A percentile compares a stretch with the other conserved stretches of the same genome.
phyloP scores from a whole-genome alignment of 805 yeast species.

The Ogataea pilisensis region DNA sequence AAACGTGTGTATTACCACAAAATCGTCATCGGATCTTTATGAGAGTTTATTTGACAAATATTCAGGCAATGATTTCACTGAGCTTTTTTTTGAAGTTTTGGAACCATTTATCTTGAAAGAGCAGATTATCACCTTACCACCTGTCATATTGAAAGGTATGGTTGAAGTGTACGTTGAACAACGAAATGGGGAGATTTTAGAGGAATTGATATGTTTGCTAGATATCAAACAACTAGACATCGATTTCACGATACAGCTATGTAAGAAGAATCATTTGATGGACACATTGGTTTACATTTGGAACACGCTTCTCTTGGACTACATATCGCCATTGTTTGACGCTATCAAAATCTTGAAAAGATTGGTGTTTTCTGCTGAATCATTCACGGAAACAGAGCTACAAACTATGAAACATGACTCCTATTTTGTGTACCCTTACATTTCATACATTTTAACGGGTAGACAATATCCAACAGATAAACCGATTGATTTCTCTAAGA shows the following conservation, averaged over 20 bases:
- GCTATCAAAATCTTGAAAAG: conserved; percentile 38
- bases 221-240: conserved; percentile 70
- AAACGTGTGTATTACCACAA: conserved; percentile 36
- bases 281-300: conserved; percentile 71
- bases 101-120: conserved; percentile 48
- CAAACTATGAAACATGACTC: conserved; percentile 14
- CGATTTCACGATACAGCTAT: conserved; percentile 65
- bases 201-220: conserved; percentile 64
- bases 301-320: conserved; percentile 68
- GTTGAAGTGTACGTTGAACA: conserved; percentile 44
- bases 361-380: conserved; percentile 9
- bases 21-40: conserved; percentile 33
- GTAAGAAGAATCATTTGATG: conserved; percentile 49
- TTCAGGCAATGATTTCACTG: conserved; percentile 29
- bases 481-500: conserved; percentile 33
- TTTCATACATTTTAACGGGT: conserved; percentile 70
- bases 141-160: conserved; percentile 57
- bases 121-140: conserved; percentile 49
- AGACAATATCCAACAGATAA: conserved; percentile 75
- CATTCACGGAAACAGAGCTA: conserved; percentile 9
- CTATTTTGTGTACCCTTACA: conserved; percentile 49
- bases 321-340: conserved; percentile 63
- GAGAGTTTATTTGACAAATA: conserved; percentile 45
- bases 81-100: conserved; percentile 47
- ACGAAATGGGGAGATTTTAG: conserved; percentile 47